Evolutionary conservation across 2,329 filamentous ascomycete genomes (phyloP), one percentile per base, ranked within the genome.

Genomic region (Trichoderma sp.): DNA sequence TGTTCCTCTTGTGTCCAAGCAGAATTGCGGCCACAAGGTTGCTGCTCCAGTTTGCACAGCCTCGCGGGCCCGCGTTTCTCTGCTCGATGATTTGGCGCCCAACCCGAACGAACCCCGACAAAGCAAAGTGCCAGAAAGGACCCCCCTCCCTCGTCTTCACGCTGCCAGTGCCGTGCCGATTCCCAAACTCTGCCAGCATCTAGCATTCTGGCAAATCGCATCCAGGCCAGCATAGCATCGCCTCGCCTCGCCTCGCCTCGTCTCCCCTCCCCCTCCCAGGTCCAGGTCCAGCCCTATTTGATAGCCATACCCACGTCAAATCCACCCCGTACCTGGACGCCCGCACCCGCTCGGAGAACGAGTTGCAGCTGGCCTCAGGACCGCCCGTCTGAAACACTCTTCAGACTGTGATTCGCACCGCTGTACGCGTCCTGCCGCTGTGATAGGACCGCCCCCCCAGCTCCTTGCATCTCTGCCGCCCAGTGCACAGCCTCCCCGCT

Each of bases 401-500:
- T 50, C 50, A 39, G 64, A 71, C 64, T 66, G 70, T 68, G 66
- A 70, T 57, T 70, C 59, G 65, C 61, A 70, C 66, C 43, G 28
- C 71, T 64, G 57, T 71, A 64, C 72, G 72, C 72, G 72, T 72
- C 68, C 63, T 59, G 30, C 28, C 34, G 30, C 34, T 71, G 71
- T 73, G 71, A 73, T 73, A 73, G 71, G 73, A 55, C 58, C 72
- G 71, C 39, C 69, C 72, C 72, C 59, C 73, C 73, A 73, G 71
- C 64, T 71, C 71, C 70, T 74, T 73, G 74, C 73, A 75, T 75
- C 74, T 73, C 73, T 68, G 68, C 67, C 71, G 71, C 68, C 68
- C 47, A 58, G 70, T 76, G 74, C 76, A 77, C 75, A 76, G 75
- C 76, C 76, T 73, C 73, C 83, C 81, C 81, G 82, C 81, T 76